Conservation (phyloP, 179 eudicot species). For the Beta lomatogona region DNA sequence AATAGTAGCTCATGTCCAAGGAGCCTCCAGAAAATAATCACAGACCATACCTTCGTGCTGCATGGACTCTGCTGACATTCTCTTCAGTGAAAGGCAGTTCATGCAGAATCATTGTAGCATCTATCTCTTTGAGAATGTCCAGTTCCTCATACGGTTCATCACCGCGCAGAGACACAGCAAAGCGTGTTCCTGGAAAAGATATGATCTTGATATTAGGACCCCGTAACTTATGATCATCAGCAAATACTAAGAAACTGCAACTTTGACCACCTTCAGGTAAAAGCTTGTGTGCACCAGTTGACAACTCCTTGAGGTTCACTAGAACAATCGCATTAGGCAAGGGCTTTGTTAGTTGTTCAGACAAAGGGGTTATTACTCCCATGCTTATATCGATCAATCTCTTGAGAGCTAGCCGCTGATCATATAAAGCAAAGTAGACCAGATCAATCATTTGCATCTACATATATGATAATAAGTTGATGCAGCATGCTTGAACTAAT, state of each 20-base stretch:
- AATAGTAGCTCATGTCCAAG: background rate
- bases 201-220: constrained; percentile 5
- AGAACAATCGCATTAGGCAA: constrained; percentile 86
- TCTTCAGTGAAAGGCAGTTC: constrained; percentile 75
- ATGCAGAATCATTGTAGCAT: constrained; percentile 82
- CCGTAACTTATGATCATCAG: constrained; percentile 3
- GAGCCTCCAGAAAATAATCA: background rate
- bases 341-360: constrained; percentile 92
- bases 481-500: background rate
- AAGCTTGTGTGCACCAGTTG: constrained; percentile 84
- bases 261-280: constrained; percentile 77
- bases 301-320: constrained; percentile 77
- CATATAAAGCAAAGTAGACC: constrained; percentile 19
- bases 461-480: background rate
- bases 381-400: constrained; percentile 85
- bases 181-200: constrained; percentile 66
- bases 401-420: constrained; percentile 93
- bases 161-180: constrained; percentile 75
- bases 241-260: background rate
- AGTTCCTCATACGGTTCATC: constrained; percentile 82
- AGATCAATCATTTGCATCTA: constrained; percentile 21
- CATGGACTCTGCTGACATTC: constrained; percentile 83
- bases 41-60: constrained; percentile 72
- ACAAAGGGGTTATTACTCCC: constrained; percentile 89
- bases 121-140: constrained; percentile 64